Evolutionary conservation across 1,284 basidiomycete genomes (phyloP).

Genomic region (Papiliotrema nemorosa): DNA sequence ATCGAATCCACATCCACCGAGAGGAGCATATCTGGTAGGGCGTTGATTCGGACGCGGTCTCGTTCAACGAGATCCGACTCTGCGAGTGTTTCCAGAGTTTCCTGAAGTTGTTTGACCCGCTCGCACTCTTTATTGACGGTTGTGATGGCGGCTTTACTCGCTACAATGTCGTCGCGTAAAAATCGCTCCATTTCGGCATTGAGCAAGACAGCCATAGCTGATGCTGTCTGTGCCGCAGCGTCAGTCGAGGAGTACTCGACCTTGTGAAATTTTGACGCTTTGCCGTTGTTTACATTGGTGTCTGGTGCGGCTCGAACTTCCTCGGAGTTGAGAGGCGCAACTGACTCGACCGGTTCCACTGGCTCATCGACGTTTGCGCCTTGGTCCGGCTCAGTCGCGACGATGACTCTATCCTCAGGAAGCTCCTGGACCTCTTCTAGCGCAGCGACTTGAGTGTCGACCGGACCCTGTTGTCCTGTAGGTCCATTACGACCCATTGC

Average conservation of each 20-base stretch:
- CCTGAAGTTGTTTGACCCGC: neutral
- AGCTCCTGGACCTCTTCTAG: neutral
- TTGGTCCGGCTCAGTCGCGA: neutral
- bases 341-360: neutral
- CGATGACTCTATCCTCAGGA: neutral
- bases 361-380: neutral
- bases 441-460: neutral
- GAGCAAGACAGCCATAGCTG: conserved; percentile 30
- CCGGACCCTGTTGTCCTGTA: neutral
- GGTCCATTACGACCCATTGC: conserved; percentile 24
- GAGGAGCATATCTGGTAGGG: neutral
- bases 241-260: neutral
- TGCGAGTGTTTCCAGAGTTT: neutral
- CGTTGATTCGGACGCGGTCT: neutral
- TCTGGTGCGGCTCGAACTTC: neutral
- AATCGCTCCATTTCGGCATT: conserved; percentile 40
- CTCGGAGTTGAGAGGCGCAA: neutral
- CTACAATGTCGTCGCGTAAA: conserved; percentile 35
- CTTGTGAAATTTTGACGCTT: no score
- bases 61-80: neutral
- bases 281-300: neutral
- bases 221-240: conserved; percentile 5
- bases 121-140: conserved; percentile 26
- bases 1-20: conserved; percentile 3
- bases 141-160: conserved; percentile 30